phyloP scores from a whole-genome alignment of 108 stramenopile species.

The Epithemia pelagica region DNA sequence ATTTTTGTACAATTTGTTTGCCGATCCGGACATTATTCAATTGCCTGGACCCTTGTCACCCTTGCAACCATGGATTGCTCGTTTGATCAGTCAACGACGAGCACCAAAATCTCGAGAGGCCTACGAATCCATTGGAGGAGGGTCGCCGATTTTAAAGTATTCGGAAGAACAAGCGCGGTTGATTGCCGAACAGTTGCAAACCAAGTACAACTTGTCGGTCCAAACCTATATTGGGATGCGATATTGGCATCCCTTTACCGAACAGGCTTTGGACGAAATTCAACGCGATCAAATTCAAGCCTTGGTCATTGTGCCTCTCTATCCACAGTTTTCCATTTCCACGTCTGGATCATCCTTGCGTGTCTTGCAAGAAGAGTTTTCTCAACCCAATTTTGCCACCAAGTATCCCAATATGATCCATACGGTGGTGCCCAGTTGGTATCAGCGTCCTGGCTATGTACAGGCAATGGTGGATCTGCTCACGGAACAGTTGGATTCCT shows the following conservation, averaged over 20 bases:
- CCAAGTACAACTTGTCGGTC: conserved; percentile 53
- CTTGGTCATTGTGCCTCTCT: conserved; percentile 90
- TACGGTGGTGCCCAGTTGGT: conserved; percentile 94
- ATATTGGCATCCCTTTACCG: conserved; percentile 98
- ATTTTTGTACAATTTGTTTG: conserved; percentile 95
- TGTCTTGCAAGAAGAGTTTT: conserved; percentile 90
- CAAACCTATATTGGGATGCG: conserved; percentile 97
- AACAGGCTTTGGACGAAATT: conserved; percentile 86
- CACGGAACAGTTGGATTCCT: conserved; percentile 72
- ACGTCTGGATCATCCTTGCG: conserved; percentile 90
- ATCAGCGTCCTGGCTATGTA: conserved; percentile 92
- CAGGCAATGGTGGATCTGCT: conserved; percentile 79
- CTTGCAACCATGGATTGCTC: conserved; percentile 76
- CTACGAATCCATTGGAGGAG: conserved; percentile 95
- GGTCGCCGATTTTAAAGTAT: conserved; percentile 92
- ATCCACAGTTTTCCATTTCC: conserved; percentile 96
- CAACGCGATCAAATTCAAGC: conserved; percentile 74
- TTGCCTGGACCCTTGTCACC: conserved; percentile 71
- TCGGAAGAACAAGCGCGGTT: conserved; percentile 81
- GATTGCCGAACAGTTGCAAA: conserved; percentile 43
- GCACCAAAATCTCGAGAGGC: conserved; percentile 91
- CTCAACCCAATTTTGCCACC: conserved; percentile 43
- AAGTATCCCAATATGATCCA: conserved; percentile 76
- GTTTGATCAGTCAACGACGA: conserved; percentile 80
- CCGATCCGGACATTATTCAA: conserved; percentile 98